Evolutionary conservation across 192 early-diverging fungal species (phyloP).

Genomic region (Coemansia nantahalensis): DNA sequence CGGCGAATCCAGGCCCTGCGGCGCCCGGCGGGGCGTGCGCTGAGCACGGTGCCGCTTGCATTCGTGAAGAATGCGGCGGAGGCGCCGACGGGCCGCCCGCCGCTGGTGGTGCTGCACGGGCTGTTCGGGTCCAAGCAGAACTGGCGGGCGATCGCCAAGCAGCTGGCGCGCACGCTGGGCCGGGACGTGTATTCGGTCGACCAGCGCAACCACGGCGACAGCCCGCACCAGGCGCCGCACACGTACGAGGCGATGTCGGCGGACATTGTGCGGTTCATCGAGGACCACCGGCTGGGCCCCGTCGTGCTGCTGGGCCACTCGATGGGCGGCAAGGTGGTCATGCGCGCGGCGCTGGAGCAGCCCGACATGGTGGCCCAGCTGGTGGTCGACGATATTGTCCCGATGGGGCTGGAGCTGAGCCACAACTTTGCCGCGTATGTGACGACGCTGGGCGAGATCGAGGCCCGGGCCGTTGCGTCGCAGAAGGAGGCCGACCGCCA

Average conservation of each 20-base stretch:
- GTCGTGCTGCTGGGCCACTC: constrained; percentile 83
- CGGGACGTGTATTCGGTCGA: constrained; percentile 75
- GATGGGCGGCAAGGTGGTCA: constrained; percentile 83
- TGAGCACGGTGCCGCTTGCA: constrained; percentile 29
- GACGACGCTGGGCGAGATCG: constrained; percentile 57
- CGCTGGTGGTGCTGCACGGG: constrained; percentile 82
- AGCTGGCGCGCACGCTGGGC: constrained; percentile 60
- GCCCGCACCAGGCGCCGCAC: constrained; percentile 64
- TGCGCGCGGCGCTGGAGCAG: constrained; percentile 62
- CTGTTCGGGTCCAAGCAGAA: constrained; percentile 95
- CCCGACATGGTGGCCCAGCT: constrained; percentile 56
- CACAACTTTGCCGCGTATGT: constrained; percentile 61
- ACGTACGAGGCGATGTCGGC: constrained; percentile 75
- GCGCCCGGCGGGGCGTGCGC: not conserved
- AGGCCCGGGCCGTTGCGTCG: constrained; percentile 45
- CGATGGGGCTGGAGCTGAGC: constrained; percentile 51
- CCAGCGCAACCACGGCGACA: constrained; percentile 93
- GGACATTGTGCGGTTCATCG: constrained; percentile 72
- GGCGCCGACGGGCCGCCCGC: constrained; percentile 13
- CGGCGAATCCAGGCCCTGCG: not conserved
- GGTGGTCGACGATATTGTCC: constrained; percentile 73
- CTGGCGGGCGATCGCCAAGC: constrained; percentile 82
- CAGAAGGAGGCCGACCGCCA: constrained; percentile 63
- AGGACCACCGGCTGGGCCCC: constrained; percentile 52
- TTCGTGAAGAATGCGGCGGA: constrained; percentile 18